Base-by-base conservation (phyloP, 371 early-diverging fungal genomes). In the Mucor sp. region DNA sequence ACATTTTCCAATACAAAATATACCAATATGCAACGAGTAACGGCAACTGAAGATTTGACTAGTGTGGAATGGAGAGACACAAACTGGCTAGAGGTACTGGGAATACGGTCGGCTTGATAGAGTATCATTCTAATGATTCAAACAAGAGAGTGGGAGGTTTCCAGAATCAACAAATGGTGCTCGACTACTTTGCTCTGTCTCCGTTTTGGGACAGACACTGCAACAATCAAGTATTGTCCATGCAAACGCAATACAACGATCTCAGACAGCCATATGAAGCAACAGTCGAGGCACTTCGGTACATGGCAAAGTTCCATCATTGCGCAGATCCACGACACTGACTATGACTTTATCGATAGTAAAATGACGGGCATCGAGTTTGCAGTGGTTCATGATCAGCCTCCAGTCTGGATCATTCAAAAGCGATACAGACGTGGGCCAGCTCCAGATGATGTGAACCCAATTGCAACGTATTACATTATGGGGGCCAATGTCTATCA, bases 181-280 rank as follows among this genome's bases (percentile, higher is more conserved):
- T 99, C 0, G 95, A 95, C 69, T 99, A 99, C 83, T 99, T 99
- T 80, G 87, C 94, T 25, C 84, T 82, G 61, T 95, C 96, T 4
- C 98, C 95, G 9, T 99, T 99, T 80, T 99, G 99, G 91, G 99
- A 99, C 82, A 85, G 92, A 41, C 86, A 90, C 9, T 96, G 94
- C 79, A 95, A 96, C 73, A 99, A 99, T 74, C 99, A 98, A 57
- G 89, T 94, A 11, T 73, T 99, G 14, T 85, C 89, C 66, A 99
- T 99, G 99, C 99, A 99, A 75, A 95, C 97, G 6, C 91, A 95
- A 74, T 97, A 92, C 81, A 96, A 95, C 74, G 91, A 90, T 58
- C 74, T 96, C 17, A 84, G 92, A 53, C 88, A 89, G 53, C 72
- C 80, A 0, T 78, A 81, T 32, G 83, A 82, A 71, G 77, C 71